Base-by-base conservation (phyloP, 306 rosid species). In the Vicia sativa region DNA sequence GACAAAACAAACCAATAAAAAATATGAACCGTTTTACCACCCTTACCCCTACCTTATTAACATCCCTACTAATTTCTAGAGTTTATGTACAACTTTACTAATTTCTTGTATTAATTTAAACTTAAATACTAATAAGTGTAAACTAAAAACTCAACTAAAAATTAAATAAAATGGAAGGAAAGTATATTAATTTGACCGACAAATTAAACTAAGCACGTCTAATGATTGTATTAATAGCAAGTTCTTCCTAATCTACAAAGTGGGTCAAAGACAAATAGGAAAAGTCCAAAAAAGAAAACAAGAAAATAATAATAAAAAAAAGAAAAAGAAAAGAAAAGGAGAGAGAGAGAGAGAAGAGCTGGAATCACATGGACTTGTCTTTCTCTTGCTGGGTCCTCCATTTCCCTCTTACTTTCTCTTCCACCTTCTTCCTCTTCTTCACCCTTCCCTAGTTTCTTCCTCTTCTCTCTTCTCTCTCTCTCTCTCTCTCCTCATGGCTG, bases 311-410 rank as follows among this genome's bases (percentile, higher is more conserved):
- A 3, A 12, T 8, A 8, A 49, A 16, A 3, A 55, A 9, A 1
- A 13, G 16, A 42, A 6, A 29, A 19, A 57, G 0, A 45, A 46
- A 45, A 23, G 21, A 48, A 26, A 67, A 3, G 16, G 60, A 61
- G 15, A 5, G 35, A 25, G 16, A 43, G 45, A 45, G 62, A 71
- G 77, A 68, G 74, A 15, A 63, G 82, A 80, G 91, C 90, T 86
- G 93, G 86, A 87, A 81, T 87, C 98, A 90, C 96, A 87, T 92
- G 98, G 91, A 66, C 87, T 82, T 85, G 96, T 89, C 88, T 81
- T 79, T 85, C 87, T 69, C 80, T 80, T 62, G 67, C 83, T 74
- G 80, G 80, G 83, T 29, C 86, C 84, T 77, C 79, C 75, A 72
- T 67, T 50, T 71, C 63, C 78, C 13, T 52, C 58, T 67, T 70